Evolutionary conservation across 164 flowering plant species (phyloP).

Genomic region (Warburgia ugandensis): DNA sequence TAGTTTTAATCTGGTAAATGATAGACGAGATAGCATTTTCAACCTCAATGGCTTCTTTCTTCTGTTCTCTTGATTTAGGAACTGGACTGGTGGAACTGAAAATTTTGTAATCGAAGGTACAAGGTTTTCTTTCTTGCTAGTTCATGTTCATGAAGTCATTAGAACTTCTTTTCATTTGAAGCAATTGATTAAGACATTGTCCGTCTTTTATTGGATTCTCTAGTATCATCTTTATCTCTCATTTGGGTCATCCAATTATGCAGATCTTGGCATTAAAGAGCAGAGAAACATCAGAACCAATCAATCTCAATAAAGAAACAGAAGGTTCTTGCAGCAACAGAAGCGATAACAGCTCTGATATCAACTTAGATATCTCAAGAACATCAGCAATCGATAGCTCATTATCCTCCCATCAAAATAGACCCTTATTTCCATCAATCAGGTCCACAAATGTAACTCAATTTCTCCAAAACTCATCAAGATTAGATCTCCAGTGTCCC

Average conservation of each 20-base stretch:
- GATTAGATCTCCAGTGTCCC: constrained; percentile 28
- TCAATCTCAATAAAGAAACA: constrained; percentile 93
- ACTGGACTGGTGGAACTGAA: no score
- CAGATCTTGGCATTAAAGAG: constrained; percentile 75
- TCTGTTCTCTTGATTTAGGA: no score
- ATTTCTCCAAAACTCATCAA: constrained; percentile 43
- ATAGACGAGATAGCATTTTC: no score
- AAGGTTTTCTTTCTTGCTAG: no score
- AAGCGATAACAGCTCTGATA: constrained; percentile 87
- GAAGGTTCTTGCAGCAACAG: constrained; percentile 89
- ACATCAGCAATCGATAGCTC: constrained; percentile 64
- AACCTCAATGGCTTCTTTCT: no score
- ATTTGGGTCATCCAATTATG: constrained; percentile 11
- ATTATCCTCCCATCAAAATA: constrained; percentile 30
- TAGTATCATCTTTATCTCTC: background rate
- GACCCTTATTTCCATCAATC: constrained; percentile 31
- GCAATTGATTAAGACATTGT: no score
- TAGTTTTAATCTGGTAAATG: no score
- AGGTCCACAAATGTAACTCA: constrained; percentile 40
- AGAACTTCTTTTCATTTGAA: no score
- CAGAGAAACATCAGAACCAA: constrained; percentile 71
- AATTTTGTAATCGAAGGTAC: no score
- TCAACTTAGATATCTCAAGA: constrained; percentile 66
- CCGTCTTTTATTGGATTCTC: background rate
- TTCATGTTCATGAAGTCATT: no score